These are phyloP conservation scores for Thermothielavioides terrestris DNA, from an alignment of 495 filamentous ascomycete genomes.

Conservation along the genomic window DNA sequence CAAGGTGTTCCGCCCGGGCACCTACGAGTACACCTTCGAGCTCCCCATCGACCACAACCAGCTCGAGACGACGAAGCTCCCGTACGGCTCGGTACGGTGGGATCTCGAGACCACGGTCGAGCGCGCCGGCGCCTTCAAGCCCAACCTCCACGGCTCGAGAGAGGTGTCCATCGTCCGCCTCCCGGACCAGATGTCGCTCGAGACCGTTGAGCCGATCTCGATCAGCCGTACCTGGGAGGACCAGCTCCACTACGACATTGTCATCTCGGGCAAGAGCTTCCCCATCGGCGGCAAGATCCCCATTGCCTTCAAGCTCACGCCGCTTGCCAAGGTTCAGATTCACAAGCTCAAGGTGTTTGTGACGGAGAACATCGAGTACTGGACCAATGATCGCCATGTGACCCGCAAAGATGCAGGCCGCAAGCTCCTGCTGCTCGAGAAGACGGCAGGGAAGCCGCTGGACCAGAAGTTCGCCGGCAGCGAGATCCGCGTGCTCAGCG, in stretches of 20 bases:
- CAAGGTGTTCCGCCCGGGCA: slow-evolving; percentile 79
- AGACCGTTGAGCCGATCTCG: slow-evolving; percentile 91
- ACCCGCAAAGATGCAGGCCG: slow-evolving; percentile 76
- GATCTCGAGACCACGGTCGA: slow-evolving; percentile 83
- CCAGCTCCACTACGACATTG: slow-evolving; percentile 96
- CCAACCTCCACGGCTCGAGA: slow-evolving; percentile 75
- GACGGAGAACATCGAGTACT: slow-evolving; percentile 92
- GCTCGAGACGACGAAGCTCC: slow-evolving; percentile 85
- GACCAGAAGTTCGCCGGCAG: slow-evolving; percentile 72
- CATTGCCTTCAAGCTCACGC: slow-evolving; percentile 95
- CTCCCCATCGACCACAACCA: slow-evolving; percentile 86
- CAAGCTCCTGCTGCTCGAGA: slow-evolving; percentile 86
- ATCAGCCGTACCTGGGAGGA: slow-evolving; percentile 98
- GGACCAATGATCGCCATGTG: slow-evolving; percentile 76
- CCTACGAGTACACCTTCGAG: slow-evolving; percentile 93
- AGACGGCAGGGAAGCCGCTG: slow-evolving; percentile 71
- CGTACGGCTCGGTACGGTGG: slow-evolving; percentile 81
- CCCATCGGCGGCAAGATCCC: slow-evolving; percentile 86
- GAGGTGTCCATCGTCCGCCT: slow-evolving; percentile 83
- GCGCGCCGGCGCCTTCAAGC: slow-evolving; percentile 83
- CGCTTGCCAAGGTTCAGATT: slow-evolving; percentile 90
- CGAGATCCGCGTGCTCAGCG: slow-evolving; percentile 67
- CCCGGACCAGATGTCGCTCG: slow-evolving; percentile 83
- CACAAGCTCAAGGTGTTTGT: slow-evolving; percentile 94
- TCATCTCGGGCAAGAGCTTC: slow-evolving; percentile 98